Percentiles rank a stretch among this genome's conserved stretches.
Conservation (phyloP, 2,329 filamentous ascomycete species). For the Neurospora sp. region DNA sequence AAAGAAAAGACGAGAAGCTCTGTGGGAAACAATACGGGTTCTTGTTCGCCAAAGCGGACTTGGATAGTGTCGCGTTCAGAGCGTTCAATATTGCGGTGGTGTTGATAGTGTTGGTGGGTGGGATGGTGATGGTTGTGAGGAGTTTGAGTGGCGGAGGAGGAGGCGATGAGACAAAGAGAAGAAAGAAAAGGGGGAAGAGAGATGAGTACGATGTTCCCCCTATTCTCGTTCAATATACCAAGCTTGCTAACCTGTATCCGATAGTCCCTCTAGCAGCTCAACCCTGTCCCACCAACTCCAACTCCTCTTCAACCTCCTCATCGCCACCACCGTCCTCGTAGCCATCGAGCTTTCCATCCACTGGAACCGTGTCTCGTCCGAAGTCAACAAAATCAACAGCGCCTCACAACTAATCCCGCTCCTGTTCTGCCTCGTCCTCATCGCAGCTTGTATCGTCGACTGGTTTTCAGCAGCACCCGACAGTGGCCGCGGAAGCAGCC, state of each 20-base stretch:
- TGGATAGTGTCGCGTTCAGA: conserved; percentile 9
- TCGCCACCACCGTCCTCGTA: conserved; percentile 11
- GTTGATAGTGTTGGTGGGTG: conserved; percentile 6
- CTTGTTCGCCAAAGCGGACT: conserved; percentile 10
- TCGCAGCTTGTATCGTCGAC: not conserved
- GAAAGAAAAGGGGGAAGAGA: conserved; percentile 1
- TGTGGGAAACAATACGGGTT: conserved; percentile 11
- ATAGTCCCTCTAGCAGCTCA: not conserved
- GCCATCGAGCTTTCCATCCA: conserved; percentile 15
- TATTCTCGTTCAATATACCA: not conserved
- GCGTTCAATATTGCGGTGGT: conserved; percentile 12
- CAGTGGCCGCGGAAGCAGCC: not conserved
- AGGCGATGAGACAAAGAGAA: not conserved
- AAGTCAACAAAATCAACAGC: conserved; percentile 9
- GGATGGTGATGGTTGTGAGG: conserved; percentile 6
- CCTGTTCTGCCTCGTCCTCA: conserved; percentile 8
- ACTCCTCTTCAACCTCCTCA: conserved; percentile 12
- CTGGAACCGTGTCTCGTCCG: conserved; percentile 13
- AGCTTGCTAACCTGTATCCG: not conserved
- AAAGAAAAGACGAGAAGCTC: not conserved
- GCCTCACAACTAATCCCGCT: conserved; percentile 13
- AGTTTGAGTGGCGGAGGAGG: conserved; percentile 1
- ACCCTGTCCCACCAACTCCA: conserved; percentile 4
- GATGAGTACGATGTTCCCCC: not conserved
- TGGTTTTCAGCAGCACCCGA: not conserved